Evolutionary conservation across 768 basidiomycete species (phyloP).

Genomic region (Suillus subaureus): DNA sequence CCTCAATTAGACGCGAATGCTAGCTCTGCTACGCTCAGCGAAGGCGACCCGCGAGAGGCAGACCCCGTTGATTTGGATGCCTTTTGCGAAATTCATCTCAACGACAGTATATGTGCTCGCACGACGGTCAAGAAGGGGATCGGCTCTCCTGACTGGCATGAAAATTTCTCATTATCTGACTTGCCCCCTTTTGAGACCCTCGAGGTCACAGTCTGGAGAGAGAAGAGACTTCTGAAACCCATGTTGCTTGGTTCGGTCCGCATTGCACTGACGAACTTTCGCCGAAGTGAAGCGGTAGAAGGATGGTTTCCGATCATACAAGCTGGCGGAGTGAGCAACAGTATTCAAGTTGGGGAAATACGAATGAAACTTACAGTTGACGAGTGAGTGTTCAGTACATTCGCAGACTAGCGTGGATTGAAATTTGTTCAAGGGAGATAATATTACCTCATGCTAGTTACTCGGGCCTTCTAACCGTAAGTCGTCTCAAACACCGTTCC

Average conservation of each 20-base stretch:
- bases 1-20: constrained; percentile 29
- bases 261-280: constrained; percentile 70
- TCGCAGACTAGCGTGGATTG: constrained; percentile 9
- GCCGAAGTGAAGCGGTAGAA: constrained; percentile 72
- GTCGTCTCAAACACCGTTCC: constrained; percentile 16
- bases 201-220: constrained; percentile 68
- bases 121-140: constrained; percentile 73
- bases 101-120: constrained; percentile 66
- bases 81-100: constrained; percentile 78
- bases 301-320: constrained; percentile 84
- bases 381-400: constrained; percentile 52
- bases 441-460: constrained; percentile 73
- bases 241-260: constrained; percentile 58
- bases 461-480: constrained; percentile 57
- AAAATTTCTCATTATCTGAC: constrained; percentile 72
- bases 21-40: constrained; percentile 30
- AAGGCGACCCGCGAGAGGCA: constrained; percentile 39
- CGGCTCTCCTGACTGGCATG: constrained; percentile 80
- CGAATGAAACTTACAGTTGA: constrained; percentile 72
- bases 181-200: constrained; percentile 78
- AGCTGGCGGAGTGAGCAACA: constrained; percentile 45
- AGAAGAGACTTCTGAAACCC: constrained; percentile 64
- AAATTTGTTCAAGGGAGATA: constrained; percentile 58
- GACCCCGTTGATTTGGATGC: constrained; percentile 69
- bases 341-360: constrained; percentile 74